Percentiles rank a stretch among this genome's conserved stretches.
These are phyloP conservation scores for Termitomyces sp. DNA, from an alignment of 768 basidiomycete genomes.

Conservation along the genomic window DNA sequence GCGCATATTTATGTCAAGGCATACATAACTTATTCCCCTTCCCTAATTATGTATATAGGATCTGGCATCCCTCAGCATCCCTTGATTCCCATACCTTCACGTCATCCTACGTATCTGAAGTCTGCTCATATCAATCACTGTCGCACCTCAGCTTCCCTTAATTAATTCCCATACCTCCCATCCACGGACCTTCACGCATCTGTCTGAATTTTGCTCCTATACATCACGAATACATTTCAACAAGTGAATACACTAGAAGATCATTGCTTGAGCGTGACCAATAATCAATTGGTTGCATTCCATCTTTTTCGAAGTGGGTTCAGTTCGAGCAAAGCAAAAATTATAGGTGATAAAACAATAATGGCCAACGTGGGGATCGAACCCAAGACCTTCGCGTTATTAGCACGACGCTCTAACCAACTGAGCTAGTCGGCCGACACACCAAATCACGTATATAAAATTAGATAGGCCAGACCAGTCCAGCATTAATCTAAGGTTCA, in stretches of 20 bases:
- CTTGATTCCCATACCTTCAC: neutral
- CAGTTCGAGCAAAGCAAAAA: too few species aligned
- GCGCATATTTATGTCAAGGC: slow-evolving; percentile 3
- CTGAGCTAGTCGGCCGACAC: slow-evolving; percentile 70
- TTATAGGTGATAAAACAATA: too few species aligned
- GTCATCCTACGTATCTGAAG: neutral
- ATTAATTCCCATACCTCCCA: neutral
- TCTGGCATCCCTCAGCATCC: neutral
- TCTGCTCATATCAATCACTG: neutral
- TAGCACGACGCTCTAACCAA: slow-evolving; percentile 85
- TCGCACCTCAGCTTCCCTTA: neutral
- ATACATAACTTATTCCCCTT: neutral
- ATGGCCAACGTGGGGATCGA: slow-evolving; percentile 51
- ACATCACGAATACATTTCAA: too few species aligned
- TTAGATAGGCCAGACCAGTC: too few species aligned
- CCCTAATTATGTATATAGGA: slow-evolving; percentile 2
- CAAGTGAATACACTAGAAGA: too few species aligned
- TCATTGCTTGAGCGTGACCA: too few species aligned
- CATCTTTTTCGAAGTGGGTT: too few species aligned
- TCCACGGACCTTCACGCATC: neutral
- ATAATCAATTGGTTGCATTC: too few species aligned
- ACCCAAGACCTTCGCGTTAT: slow-evolving; percentile 71
- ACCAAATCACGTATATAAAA: too few species aligned
- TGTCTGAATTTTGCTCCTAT: neutral
- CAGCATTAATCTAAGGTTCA: too few species aligned